Base-by-base conservation (phyloP, 2,329 filamentous ascomycete genomes). In the Beauveria sp. region DNA sequence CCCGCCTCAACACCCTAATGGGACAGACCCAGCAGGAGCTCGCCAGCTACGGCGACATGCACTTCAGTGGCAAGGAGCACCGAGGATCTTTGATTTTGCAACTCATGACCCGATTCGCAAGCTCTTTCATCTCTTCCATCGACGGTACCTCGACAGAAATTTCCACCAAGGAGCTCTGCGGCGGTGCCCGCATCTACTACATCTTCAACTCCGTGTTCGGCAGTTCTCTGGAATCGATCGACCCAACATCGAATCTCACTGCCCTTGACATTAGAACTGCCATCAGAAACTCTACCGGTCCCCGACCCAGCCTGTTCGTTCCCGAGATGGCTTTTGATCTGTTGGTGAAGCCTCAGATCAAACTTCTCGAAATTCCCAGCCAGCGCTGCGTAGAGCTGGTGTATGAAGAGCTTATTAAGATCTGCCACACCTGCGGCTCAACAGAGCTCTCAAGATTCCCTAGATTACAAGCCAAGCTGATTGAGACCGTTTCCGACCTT, bases 161-260 rank as follows among this genome's bases (percentile, higher is more conserved):
- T 64, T 97, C 94, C 20, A 99, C 94, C 43, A 97, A 99, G 76
- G 94, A 97, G 76, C 85, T 97, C 12, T 96, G 92, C 69, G 92
- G 92, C 70, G 92, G 92, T 71, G 92, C 92, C 52, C 86, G 93
- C 63, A 97, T 97, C 70, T 97, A 97, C 78, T 97, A 97, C 77
- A 97, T 97, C 67, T 97, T 97, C 82, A 97, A 97, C 77, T 96
- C 92, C 5, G 93, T 97, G 48, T 99, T 97, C 74, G 94, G 94
- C 62, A 97, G 93, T 75, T 96, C 93, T 22, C 80, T 99, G 55
- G 94, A 99, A 73, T 90, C 92, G 24, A 96, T 99, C 67, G 93
- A 99, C 68, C 94, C 94, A 5, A 99, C 93, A 2, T 91, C 89
- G 53, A 99, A 99, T 70, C 86, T 99, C 63, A 94, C 94, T 7